Percentiles rank a stretch among this genome's conserved stretches.
phyloP scores from a whole-genome alignment of 2,329 filamentous ascomycete species.

The Madurella mycetomatis region DNA sequence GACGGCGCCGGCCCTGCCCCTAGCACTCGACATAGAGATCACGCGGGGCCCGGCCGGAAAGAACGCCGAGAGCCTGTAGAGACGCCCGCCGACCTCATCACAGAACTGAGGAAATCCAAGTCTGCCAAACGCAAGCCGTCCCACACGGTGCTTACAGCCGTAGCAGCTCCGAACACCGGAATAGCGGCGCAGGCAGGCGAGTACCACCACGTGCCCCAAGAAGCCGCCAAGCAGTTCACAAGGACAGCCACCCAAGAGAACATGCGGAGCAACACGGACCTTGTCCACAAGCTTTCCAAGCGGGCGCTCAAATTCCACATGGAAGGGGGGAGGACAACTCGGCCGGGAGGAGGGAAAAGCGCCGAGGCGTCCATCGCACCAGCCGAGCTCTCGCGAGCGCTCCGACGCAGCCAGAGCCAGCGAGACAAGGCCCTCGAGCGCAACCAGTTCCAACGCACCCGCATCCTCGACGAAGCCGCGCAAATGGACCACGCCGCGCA shows the following conservation, averaged over 20 bases:
- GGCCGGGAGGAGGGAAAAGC: conserved; percentile 23
- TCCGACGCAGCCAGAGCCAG: conserved; percentile 37
- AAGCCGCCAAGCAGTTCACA: conserved; percentile 52
- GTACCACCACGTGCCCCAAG: conserved; percentile 48
- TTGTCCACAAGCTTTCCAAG: conserved; percentile 42
- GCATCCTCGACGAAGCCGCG: conserved; percentile 34
- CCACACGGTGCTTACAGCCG: neutral
- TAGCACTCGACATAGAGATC: neutral
- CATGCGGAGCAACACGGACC: conserved; percentile 30
- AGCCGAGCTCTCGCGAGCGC: conserved; percentile 33
- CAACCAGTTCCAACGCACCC: conserved; percentile 42
- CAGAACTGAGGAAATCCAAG: conserved; percentile 12
- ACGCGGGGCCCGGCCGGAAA: neutral
- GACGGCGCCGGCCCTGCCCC: neutral
- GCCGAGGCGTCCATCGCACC: conserved; percentile 27
- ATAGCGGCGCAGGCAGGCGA: conserved; percentile 1
- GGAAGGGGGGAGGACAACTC: conserved; percentile 29
- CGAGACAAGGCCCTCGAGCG: conserved; percentile 37
- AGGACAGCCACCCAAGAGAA: conserved; percentile 47
- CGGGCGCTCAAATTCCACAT: conserved; percentile 40
- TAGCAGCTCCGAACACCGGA: neutral
- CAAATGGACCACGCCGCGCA: conserved; percentile 29
- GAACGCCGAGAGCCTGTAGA: conserved; percentile 1
- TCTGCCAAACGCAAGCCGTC: conserved; percentile 12
- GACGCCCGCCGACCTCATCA: conserved; percentile 13